Conservation (phyloP, 2,329 filamentous ascomycete genomes). For the Ophiostoma ips region DNA sequence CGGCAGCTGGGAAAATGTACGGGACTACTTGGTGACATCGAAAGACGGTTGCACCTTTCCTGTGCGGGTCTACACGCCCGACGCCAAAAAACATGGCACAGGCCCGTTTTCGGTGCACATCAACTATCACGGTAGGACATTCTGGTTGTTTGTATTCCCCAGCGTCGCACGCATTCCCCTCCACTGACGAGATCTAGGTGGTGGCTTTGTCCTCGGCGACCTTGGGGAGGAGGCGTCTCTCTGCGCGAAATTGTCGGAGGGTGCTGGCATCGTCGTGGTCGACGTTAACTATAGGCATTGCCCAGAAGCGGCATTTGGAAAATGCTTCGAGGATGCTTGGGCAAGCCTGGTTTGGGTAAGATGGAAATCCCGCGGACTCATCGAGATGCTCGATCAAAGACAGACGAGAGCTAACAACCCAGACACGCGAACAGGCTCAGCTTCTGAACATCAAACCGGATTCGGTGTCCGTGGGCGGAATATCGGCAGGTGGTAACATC, state of each 20-base stretch:
- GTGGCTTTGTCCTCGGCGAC: constrained; percentile 24
- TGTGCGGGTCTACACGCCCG: background rate
- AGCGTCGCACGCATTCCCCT: too few relatives aligned
- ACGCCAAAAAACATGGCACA: background rate
- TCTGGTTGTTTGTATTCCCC: too few relatives aligned
- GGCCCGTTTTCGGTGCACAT: constrained; percentile 6
- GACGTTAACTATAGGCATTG: constrained; percentile 24
- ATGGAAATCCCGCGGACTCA: background rate
- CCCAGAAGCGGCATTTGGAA: constrained; percentile 17
- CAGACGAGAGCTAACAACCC: background rate
- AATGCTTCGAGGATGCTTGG: constrained; percentile 23
- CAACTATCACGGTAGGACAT: constrained; percentile 2
- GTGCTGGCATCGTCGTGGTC: constrained; percentile 22
- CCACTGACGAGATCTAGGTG: constrained; percentile 15
- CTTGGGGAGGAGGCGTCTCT: constrained; percentile 13
- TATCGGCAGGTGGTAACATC: constrained; percentile 1
- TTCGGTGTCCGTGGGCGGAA: constrained; percentile 21
- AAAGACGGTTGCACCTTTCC: background rate
- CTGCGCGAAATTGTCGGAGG: constrained; percentile 22
- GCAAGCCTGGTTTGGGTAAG: constrained; percentile 13
- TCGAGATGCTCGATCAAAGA: background rate
- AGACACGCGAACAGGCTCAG: constrained; percentile 13
- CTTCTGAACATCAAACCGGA: constrained; percentile 19
- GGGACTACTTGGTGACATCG: background rate
- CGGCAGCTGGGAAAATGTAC: background rate